Percentiles rank a stretch among this genome's conserved stretches.
Conservation (phyloP, 2,329 filamentous ascomycete species). For the Immersiporthe knoxdaviesiana region DNA sequence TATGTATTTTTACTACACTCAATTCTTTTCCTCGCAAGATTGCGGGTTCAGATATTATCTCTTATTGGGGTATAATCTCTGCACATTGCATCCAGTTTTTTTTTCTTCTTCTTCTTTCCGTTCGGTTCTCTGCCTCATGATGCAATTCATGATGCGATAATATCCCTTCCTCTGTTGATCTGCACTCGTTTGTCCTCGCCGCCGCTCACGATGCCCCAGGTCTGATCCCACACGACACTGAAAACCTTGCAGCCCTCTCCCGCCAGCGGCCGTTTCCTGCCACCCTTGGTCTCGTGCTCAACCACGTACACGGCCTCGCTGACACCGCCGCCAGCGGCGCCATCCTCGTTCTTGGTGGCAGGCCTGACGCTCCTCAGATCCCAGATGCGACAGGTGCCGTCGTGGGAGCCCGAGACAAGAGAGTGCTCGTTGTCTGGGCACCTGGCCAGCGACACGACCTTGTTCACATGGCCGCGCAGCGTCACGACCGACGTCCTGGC, state of each 20-base stretch:
- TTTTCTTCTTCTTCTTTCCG: not conserved
- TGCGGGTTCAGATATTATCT: constrained; percentile 20
- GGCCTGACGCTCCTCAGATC: constrained; percentile 76
- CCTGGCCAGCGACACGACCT: constrained; percentile 55
- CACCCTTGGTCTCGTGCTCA: constrained; percentile 70
- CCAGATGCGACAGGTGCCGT: constrained; percentile 93
- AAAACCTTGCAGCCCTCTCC: constrained; percentile 92
- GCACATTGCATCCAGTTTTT: constrained; percentile 9
- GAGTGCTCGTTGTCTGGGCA: constrained; percentile 72
- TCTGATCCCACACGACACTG: constrained; percentile 80
- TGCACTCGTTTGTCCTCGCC: constrained; percentile 96
- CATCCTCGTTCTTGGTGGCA: constrained; percentile 61
- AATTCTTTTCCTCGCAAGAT: not conserved
- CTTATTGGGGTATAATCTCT: constrained; percentile 33
- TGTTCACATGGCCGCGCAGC: constrained; percentile 86
- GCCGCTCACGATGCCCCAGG: constrained; percentile 85
- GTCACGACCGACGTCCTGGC: constrained; percentile 82
- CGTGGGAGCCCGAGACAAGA: constrained; percentile 87
- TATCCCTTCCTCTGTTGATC: constrained; percentile 72
- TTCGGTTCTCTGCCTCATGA: constrained; percentile 33
- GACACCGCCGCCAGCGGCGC: constrained; percentile 62
- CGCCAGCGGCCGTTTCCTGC: constrained; percentile 65
- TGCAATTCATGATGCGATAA: constrained; percentile 48
- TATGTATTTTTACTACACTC: not conserved
- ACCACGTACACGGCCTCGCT: constrained; percentile 77